Evolutionary conservation across 768 basidiomycete genomes (phyloP).

Genomic region (Mrakia blollopis): DNA sequence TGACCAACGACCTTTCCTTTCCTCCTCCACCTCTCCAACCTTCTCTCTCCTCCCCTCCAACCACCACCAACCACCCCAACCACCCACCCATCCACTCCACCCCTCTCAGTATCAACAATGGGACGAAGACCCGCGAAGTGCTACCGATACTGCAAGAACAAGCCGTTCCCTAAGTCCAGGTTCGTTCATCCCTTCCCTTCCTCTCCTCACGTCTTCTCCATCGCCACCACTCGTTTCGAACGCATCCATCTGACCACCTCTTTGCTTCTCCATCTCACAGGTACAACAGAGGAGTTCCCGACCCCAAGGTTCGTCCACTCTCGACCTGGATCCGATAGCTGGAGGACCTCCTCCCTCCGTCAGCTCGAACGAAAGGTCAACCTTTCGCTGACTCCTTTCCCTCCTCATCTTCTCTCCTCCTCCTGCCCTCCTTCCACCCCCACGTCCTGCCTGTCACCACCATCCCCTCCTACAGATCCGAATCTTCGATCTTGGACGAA

Average conservation of each 20-base stretch:
- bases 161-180: constrained; percentile 57
- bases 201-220: neutral
- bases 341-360: neutral
- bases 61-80: neutral
- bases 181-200: constrained; percentile 1
- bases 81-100: neutral
- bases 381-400: neutral
- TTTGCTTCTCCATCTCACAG: constrained; percentile 12
- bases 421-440: neutral
- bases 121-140: constrained; percentile 96
- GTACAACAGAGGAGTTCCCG: constrained; percentile 81
- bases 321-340: neutral
- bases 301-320: constrained; percentile 63
- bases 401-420: no score
- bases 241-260: neutral
- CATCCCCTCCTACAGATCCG: constrained; percentile 65
- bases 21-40: neutral
- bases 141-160: constrained; percentile 99
- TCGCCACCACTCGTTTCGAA: neutral
- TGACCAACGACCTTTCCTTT: constrained; percentile 7
- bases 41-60: neutral
- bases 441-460: neutral
- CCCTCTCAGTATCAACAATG: constrained; percentile 52
- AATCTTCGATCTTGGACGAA: constrained; percentile 83
- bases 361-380: neutral